Conservation (phyloP, 441 rosid species). For the Erysimum pusillum region DNA sequence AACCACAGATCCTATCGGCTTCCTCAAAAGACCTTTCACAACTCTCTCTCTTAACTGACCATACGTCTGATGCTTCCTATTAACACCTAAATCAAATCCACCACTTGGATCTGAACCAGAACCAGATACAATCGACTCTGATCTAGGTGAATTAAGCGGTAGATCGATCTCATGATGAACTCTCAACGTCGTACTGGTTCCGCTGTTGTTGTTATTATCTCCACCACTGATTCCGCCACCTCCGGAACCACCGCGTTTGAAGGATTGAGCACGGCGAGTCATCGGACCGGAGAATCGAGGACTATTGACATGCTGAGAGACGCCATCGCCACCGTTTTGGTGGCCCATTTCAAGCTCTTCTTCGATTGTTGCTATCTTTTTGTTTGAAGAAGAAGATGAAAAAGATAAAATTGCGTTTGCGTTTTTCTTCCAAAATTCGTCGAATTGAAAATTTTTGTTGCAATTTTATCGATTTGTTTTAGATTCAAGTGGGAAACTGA, state of each 20-base stretch:
- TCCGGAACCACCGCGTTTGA: constrained; percentile 69
- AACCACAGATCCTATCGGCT: constrained; percentile 68
- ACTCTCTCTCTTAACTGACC: constrained; percentile 61
- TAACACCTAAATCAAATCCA: constrained; percentile 54
- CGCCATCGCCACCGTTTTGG: constrained; percentile 63
- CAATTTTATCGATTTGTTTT: background rate
- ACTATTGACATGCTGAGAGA: constrained; percentile 76
- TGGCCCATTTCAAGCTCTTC: constrained; percentile 61
- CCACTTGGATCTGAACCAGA: constrained; percentile 45
- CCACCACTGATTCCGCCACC: constrained; percentile 4
- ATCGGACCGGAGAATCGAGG: constrained; percentile 90
- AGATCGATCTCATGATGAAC: constrained; percentile 83
- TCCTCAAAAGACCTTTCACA: constrained; percentile 58
- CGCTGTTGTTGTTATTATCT: background rate
- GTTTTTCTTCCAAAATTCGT: background rate
- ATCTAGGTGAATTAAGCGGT: constrained; percentile 74
- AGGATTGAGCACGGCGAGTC: constrained; percentile 91
- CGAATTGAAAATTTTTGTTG: background rate
- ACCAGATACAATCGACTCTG: constrained; percentile 59
- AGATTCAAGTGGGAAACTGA: constrained; percentile 46
- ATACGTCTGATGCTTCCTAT: constrained; percentile 49
- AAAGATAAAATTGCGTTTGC: background rate
- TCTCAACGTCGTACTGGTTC: constrained; percentile 23
- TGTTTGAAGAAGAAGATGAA: background rate
- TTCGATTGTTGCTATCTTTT: constrained; percentile 50